Percentiles rank a stretch among this genome's conserved stretches.
These are phyloP conservation scores for Balansia obtecta DNA, from an alignment of 2,329 filamentous ascomycete genomes.

Conservation along the genomic window DNA sequence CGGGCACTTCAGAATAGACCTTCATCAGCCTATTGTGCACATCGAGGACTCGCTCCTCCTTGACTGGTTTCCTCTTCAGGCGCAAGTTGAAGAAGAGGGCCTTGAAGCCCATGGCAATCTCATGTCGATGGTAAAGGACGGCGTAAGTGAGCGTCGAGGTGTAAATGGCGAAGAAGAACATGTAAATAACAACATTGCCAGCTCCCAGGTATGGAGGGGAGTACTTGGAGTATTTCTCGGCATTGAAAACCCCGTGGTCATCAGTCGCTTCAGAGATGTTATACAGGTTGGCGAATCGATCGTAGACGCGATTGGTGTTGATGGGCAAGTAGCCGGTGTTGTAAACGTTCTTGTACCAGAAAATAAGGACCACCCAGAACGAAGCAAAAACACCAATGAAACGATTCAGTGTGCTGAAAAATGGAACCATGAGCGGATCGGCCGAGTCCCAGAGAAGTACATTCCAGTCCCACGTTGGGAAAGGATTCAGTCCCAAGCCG, in stretches of 20 bases:
- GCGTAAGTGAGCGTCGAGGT: conserved; percentile 38
- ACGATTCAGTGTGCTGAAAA: conserved; percentile 50
- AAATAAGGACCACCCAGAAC: conserved; percentile 38
- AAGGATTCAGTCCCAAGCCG: conserved; percentile 32
- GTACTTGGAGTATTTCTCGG: conserved; percentile 33
- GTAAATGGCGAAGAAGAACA: conserved; percentile 44
- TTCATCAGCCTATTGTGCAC: conserved; percentile 38
- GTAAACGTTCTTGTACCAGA: conserved; percentile 49
- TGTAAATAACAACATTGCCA: conserved; percentile 37
- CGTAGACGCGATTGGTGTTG: conserved; percentile 38
- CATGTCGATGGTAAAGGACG: conserved; percentile 37
- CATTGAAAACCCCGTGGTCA: conserved; percentile 30
- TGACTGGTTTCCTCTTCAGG: conserved; percentile 22
- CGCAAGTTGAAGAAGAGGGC: conserved; percentile 33
- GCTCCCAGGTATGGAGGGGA: conserved; percentile 39
- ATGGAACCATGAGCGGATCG: conserved; percentile 36
- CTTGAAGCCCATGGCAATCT: conserved; percentile 36
- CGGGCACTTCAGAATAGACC: conserved; percentile 34
- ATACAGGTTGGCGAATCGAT: conserved; percentile 35
- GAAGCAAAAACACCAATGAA: conserved; percentile 44
- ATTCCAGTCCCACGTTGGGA: conserved; percentile 37
- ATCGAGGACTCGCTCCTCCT: conserved; percentile 27
- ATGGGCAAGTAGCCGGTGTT: conserved; percentile 42
- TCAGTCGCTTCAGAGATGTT: conserved; percentile 31
- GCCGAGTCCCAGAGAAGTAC: conserved; percentile 29